These are phyloP conservation scores for Eleusine indica DNA, from an alignment of 176 grass and related monocot genomes.

Conservation along the genomic window DNA sequence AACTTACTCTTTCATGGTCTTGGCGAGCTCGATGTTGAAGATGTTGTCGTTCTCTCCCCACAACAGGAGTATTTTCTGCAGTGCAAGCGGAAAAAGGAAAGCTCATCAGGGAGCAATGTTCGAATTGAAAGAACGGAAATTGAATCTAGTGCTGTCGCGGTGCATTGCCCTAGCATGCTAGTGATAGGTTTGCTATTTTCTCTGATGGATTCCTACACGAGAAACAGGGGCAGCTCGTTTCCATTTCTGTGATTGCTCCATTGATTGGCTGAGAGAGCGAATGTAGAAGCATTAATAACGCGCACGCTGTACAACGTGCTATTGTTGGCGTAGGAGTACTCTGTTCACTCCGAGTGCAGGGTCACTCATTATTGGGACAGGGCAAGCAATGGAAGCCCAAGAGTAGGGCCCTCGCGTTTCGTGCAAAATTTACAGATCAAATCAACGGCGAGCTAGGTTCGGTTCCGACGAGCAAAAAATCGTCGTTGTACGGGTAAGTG, in stretches of 20 bases:
- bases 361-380: background rate
- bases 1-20: slow-evolving; percentile 81
- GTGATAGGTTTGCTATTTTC: no score
- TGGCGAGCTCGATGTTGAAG: slow-evolving; percentile 77
- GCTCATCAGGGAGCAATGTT: background rate
- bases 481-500: background rate
- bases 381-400: background rate
- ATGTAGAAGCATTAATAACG: background rate
- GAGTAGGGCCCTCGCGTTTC: background rate
- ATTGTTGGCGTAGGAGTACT: no score
- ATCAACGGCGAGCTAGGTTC: background rate
- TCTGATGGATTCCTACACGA: no score
- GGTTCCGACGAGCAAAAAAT: background rate
- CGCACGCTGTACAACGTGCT: background rate
- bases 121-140: background rate
- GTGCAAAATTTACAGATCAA: background rate
- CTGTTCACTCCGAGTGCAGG: background rate
- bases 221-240: background rate
- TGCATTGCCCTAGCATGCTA: no score
- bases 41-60: slow-evolving; percentile 95
- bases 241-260: background rate
- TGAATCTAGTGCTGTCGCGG: background rate
- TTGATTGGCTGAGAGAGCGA: background rate
- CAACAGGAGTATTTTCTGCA: slow-evolving; percentile 77
- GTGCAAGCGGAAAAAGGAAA: background rate